A percentile compares a stretch with the other conserved stretches of the same genome.
phyloP scores from a whole-genome alignment of 331 rosid genomes.

The Acacia concinna region DNA sequence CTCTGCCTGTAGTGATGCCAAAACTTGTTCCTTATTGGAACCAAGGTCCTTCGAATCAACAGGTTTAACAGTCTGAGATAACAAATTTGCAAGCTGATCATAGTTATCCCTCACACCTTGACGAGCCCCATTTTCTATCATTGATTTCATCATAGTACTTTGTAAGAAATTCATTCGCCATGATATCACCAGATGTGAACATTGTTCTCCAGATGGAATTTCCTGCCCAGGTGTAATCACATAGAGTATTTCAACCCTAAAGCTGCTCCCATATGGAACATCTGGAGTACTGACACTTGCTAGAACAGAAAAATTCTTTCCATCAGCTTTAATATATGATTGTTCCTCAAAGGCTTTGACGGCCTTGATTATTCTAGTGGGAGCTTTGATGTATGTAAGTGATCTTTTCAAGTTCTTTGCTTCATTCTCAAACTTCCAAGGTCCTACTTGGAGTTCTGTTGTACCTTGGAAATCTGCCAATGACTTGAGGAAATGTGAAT shows the following conservation, averaged over 20 bases:
- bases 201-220: conserved; percentile 77
- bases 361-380: conserved; percentile 77
- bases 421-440: conserved; percentile 79
- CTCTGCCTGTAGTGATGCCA: conserved; percentile 88
- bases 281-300: conserved; percentile 80
- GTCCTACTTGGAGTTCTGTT: conserved; percentile 70
- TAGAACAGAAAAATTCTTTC: conserved; percentile 71
- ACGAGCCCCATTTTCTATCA: conserved; percentile 93
- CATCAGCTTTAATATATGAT: conserved; percentile 83
- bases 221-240: conserved; percentile 83
- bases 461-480: conserved; percentile 73
- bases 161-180: conserved; percentile 93
- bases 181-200: conserved; percentile 75
- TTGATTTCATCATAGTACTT: conserved; percentile 94
- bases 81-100: conserved; percentile 67
- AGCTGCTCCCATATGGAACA: conserved; percentile 78
- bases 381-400: conserved; percentile 68
- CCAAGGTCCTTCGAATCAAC: conserved; percentile 73
- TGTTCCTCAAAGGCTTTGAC: conserved; percentile 89
- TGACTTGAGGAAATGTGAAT: conserved; percentile 69
- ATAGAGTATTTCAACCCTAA: conserved; percentile 72
- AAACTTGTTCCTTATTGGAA: conserved; percentile 74
- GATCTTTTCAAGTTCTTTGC: conserved; percentile 64
- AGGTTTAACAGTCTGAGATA: conserved; percentile 72
- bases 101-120: conserved; percentile 88